Evolutionary conservation across 805 yeast genomes (phyloP).

Genomic region (Metschnikowia sp.): DNA sequence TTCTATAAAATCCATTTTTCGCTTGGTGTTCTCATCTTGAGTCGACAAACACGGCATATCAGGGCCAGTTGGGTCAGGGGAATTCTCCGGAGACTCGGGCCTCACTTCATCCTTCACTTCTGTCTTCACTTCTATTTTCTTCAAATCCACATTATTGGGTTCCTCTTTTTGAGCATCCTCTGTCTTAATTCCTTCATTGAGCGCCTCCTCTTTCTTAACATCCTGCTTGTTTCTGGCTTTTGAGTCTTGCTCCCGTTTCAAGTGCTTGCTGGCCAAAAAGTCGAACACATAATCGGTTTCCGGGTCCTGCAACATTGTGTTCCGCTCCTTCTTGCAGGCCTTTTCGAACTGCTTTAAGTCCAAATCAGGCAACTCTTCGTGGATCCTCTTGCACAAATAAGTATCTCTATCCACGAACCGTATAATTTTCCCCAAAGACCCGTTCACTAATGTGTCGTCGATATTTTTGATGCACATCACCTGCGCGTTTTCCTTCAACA

Average conservation of each 20-base stretch:
- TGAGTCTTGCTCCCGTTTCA: neutral
- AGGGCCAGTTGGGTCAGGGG: neutral
- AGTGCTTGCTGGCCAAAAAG: slow-evolving; percentile 8
- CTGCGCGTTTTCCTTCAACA: slow-evolving; percentile 80
- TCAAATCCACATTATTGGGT: neutral
- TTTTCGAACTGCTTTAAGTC: slow-evolving; percentile 19
- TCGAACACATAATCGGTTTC: slow-evolving; percentile 14
- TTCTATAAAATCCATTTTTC: slow-evolving; percentile 47
- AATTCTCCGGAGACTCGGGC: too few species aligned
- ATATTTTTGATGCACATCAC: slow-evolving; percentile 87
- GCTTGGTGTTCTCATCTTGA: slow-evolving; percentile 28
- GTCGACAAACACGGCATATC: neutral
- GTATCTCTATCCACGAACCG: slow-evolving; percentile 49
- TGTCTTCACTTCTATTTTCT: too few species aligned
- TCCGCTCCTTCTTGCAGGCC: slow-evolving; percentile 2
- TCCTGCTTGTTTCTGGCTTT: too few species aligned
- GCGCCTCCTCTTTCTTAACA: too few species aligned
- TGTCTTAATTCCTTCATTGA: too few species aligned
- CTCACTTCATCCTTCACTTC: too few species aligned
- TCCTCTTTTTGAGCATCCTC: too few species aligned
- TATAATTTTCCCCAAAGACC: slow-evolving; percentile 77
- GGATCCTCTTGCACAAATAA: slow-evolving; percentile 25
- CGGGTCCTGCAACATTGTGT: neutral
- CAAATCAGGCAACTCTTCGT: slow-evolving; percentile 20
- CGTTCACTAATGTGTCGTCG: slow-evolving; percentile 80